Conservation (phyloP, 805 yeast genomes). For the Saturnispora kantuleensis region DNA sequence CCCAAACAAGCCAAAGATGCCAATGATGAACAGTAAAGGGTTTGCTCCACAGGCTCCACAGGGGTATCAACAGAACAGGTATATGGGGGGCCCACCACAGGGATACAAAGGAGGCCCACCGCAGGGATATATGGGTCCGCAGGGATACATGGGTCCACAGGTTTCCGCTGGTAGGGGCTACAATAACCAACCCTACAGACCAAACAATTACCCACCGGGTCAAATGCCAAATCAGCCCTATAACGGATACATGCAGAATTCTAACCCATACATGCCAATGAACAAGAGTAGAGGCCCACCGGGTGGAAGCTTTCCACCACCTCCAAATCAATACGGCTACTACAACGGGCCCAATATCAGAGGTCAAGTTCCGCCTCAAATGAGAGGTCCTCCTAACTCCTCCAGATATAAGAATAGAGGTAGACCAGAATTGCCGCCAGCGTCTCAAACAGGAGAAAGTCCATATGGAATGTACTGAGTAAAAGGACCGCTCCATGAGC, state of each 20-base stretch:
- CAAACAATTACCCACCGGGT: conserved; percentile 11
- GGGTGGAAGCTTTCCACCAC: background rate
- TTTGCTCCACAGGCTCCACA: background rate
- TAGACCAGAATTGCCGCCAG: conserved; percentile 14
- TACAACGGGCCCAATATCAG: conserved; percentile 3
- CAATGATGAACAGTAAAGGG: background rate
- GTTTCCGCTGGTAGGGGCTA: background rate
- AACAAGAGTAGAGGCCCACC: background rate
- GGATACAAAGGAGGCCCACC: no score
- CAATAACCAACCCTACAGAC: background rate
- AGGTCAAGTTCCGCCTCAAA: conserved; percentile 7
- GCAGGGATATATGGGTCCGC: no score
- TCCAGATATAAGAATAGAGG: conserved; percentile 1
- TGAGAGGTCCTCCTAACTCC: background rate
- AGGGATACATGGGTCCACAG: background rate
- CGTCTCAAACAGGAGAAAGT: conserved; percentile 26
- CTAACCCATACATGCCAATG: conserved; percentile 4
- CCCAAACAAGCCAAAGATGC: conserved; percentile 5
- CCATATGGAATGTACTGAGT: conserved; percentile 30
- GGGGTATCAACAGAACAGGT: no score
- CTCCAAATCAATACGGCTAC: conserved; percentile 5
- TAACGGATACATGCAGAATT: conserved; percentile 3
- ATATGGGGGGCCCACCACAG: no score
- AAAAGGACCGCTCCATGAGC: background rate
- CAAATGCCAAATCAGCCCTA: conserved; percentile 11